Conservation (phyloP, 225 moss, liverwort and hornwort species). For the Bryoerythrophyllum caledonicum region DNA sequence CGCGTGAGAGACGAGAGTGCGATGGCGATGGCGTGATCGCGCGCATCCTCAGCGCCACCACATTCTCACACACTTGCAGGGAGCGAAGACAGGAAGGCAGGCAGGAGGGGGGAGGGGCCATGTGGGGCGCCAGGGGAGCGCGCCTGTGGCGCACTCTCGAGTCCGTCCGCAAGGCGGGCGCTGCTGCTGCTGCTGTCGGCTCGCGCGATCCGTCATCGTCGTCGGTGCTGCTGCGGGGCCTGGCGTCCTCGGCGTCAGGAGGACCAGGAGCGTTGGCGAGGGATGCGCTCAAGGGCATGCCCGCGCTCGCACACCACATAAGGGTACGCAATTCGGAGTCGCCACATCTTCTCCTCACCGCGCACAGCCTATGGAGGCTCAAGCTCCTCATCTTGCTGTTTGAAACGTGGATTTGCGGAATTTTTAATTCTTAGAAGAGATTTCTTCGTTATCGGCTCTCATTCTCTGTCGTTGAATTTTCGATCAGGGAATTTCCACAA, state of each 20-base stretch:
- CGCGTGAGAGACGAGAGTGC: not conserved
- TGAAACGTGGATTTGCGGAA: not conserved
- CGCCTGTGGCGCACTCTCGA: constrained; percentile 44
- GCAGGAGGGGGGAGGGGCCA: not conserved
- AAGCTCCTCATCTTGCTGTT: not conserved
- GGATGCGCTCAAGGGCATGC: constrained; percentile 5
- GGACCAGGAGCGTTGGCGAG: not conserved
- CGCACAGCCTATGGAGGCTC: not conserved
- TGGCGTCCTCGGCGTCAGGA: constrained; percentile 3
- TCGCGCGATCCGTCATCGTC: constrained; percentile 2
- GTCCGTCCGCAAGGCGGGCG: constrained; percentile 5
- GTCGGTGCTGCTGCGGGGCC: not conserved
- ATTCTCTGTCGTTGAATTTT: constrained; percentile 2
- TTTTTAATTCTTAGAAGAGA: not conserved
- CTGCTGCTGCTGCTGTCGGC: not conserved
- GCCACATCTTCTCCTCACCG: too few species aligned
- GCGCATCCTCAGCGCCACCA: not conserved
- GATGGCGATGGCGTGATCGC: constrained; percentile 5
- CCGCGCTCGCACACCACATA: constrained; percentile 22
- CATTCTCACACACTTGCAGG: not conserved
- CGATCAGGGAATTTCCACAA: constrained; percentile 36
- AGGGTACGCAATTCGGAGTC: constrained; percentile 15
- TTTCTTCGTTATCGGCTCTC: not conserved
- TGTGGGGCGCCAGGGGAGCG: constrained; percentile 26
- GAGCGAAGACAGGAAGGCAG: not conserved